Evolutionary conservation across 2,329 filamentous ascomycete genomes (phyloP), one percentile per base, ranked within the genome.

Genomic region (Aspergillus ibericus): DNA sequence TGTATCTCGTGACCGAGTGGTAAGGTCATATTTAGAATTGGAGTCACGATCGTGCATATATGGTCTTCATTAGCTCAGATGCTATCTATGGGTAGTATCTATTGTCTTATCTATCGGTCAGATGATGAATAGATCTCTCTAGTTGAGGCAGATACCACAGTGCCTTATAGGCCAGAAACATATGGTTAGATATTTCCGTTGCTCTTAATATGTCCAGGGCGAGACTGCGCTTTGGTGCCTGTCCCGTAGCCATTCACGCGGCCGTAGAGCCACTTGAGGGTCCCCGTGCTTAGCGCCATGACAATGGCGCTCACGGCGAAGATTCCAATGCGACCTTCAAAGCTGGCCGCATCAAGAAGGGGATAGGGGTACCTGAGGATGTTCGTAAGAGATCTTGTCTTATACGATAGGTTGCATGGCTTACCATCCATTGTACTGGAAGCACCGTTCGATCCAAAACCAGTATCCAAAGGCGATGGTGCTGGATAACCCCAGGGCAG

Each of bases 341-440:
- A 89, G 51, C 80, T 82, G 42, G 96, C 77, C 46, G 90, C 72
- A 8, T 81, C 87, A 63, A 97, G 93, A 25, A 96, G 82, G 1
- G 93, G 92, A 73, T 97, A 96, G 0, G 92, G 92, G 66, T 96
- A 96, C 80, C 87, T 89, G 66, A 74, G 20, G 20, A 25, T 36
- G 52, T 67, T 22, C 63, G 57, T 55, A 7, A 36, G 27, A 10
- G 20, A 18, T 32, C n/a, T 1, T 13, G 10, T 10, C 9, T 10
- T 1, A 16, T 8, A 29, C 5, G 8, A 5, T 12, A 5, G 7
- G 16, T 4, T 20, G 25, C 22, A 35, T 16, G 5, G 78, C 81
- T 61, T 82, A 87, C 73, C 82, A 87, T 55, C 84, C 82, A 65
- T 88, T 88, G 56, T 81, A 75, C 10, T 72, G 67, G 63, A 82